Evolutionary conservation across 106 monocot species (phyloP), one percentile per base, ranked within the genome.

Genomic region (Platanthera guangdongensis): DNA sequence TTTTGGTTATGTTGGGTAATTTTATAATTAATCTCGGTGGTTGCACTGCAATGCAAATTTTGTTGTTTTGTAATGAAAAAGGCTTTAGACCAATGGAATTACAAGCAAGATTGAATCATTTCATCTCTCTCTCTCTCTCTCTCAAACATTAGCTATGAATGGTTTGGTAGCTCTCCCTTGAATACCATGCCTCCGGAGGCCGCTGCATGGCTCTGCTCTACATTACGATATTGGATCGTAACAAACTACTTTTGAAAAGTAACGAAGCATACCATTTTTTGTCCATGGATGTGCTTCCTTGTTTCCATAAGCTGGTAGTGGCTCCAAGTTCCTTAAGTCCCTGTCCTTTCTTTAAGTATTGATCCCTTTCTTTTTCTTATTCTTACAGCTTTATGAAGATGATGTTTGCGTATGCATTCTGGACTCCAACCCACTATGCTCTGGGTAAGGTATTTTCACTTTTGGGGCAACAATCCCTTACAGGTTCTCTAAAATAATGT

Each of bases 301-400:
- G 13, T 48, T 70, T 71, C 3, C 72, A 72, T 51, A 0, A 72
- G 10, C 51, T 11, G 9, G 10, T 72, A 72, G 46, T 51, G n/a
- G 47, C 47, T 70, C 16, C 47, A 70, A 70, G 13, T 70, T 48
- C 7, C 16, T 70, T 6, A 51, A 14, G 69, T 69, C 39, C 39
- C 39, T 3, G 39, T 70, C 15, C 14, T 70, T 70, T 70, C n/a
- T 48, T n/a, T 68, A 8, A 16, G 22, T 80, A 49, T 14, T 84
- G 53, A 45, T 77, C 77, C 11, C 19, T 51, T 51, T 55, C 2
- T 72, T 70, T 48, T 11, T 48, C 83, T 39, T 82, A 84, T 16
- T 32, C 5, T 74, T 84, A 51, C 91, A 97, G 97, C 76, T 97
- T 65, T 97, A 97, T 82, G 97, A 97, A 86, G 97, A 97, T 86